Conservation (phyloP, 805 yeast species). For the Sungouiozyma ichnusensis region DNA sequence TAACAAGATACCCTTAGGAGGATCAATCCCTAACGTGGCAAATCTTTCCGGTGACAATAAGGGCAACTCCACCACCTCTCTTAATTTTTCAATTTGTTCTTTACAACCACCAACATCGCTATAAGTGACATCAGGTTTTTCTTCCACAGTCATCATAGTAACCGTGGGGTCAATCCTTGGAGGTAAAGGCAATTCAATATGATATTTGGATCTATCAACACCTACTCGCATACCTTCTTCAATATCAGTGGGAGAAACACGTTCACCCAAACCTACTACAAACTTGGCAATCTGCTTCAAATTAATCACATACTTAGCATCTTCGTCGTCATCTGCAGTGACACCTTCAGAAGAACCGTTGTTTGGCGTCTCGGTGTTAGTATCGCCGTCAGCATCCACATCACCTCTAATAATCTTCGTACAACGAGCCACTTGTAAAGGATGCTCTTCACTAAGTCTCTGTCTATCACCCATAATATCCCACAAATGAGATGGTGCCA, state of each 20-base stretch:
- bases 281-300: slow-evolving; percentile 97
- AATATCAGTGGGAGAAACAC: slow-evolving; percentile 96
- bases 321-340: slow-evolving; percentile 56
- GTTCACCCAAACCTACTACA: slow-evolving; percentile 91
- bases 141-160: slow-evolving; percentile 99
- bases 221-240: slow-evolving; percentile 99
- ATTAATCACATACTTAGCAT: slow-evolving; percentile 87
- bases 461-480: slow-evolving; percentile 94
- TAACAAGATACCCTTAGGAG: slow-evolving; percentile 93
- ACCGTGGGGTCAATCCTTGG: slow-evolving; percentile 97
- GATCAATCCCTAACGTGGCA: slow-evolving; percentile 94
- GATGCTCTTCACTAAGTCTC: slow-evolving; percentile 86
- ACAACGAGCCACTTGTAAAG: slow-evolving; percentile 96
- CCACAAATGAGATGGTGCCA: slow-evolving; percentile 95
- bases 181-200: slow-evolving; percentile 93
- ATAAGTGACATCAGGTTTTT: slow-evolving; percentile 97
- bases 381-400: slow-evolving; percentile 26
- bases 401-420: slow-evolving; percentile 82
- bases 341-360: slow-evolving; percentile 10
- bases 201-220: slow-evolving; percentile 93
- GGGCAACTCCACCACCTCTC: slow-evolving; percentile 95
- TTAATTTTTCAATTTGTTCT: slow-evolving; percentile 91
- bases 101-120: slow-evolving; percentile 98
- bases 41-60: slow-evolving; percentile 91
- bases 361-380: slow-evolving; percentile 5